Percentiles rank a stretch among this genome's conserved stretches.
phyloP scores from a whole-genome alignment of 495 filamentous ascomycete genomes.

The Letharia lupina region DNA sequence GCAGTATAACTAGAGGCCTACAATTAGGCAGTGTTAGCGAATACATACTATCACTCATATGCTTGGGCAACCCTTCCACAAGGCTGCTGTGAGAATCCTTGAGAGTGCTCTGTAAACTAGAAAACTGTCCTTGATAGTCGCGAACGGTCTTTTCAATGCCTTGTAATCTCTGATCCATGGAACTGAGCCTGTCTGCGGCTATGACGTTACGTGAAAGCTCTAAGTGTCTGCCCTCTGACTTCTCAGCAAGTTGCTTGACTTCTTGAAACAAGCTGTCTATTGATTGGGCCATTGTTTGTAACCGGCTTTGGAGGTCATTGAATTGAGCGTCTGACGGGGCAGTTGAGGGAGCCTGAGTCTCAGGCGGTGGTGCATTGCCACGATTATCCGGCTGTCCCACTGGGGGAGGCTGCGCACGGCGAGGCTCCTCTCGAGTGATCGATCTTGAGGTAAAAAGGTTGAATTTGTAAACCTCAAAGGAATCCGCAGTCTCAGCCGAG shows the following conservation, averaged over 20 bases:
- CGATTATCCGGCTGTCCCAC: constrained; percentile 27
- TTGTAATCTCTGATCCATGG: constrained; percentile 45
- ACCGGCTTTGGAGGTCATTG: constrained; percentile 67
- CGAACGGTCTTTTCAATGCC: constrained; percentile 53
- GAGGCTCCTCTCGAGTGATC: constrained; percentile 29
- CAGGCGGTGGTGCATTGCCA: constrained; percentile 27
- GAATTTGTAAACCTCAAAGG: constrained; percentile 88
- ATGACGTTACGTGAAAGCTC: constrained; percentile 43
- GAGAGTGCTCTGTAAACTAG: constrained; percentile 62
- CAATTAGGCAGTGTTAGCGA: neutral
- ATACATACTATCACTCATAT: constrained; percentile 37
- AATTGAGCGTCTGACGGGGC: constrained; percentile 53
- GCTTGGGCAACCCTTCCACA: constrained; percentile 48
- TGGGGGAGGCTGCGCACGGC: constrained; percentile 32
- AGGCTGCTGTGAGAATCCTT: constrained; percentile 62
- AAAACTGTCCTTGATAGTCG: constrained; percentile 63
- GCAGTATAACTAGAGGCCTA: neutral
- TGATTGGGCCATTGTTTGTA: constrained; percentile 68
- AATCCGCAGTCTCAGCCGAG: constrained; percentile 84
- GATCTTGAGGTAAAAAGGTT: constrained; percentile 38
- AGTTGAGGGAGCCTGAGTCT: constrained; percentile 43
- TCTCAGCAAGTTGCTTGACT: constrained; percentile 37
- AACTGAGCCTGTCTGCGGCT: constrained; percentile 45
- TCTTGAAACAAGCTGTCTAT: constrained; percentile 60
- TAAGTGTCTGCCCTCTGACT: constrained; percentile 48